A percentile compares a stretch with the other conserved stretches of the same genome.
Evolutionary conservation across 2,329 filamentous ascomycete genomes (phyloP).

Genomic region (Fusarium sp.): DNA sequence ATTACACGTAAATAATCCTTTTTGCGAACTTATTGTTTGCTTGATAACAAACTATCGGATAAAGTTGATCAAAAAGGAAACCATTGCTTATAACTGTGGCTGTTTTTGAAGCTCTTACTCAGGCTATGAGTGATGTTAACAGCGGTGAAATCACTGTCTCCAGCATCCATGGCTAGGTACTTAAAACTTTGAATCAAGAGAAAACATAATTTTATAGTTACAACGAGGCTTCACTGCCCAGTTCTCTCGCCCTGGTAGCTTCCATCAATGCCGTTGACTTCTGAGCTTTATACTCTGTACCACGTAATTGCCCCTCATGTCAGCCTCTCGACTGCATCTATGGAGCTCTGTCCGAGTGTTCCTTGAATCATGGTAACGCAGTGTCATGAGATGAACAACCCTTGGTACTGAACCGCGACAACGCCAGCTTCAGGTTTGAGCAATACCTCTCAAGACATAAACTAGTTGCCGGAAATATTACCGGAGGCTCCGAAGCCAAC

Average conservation of each 20-base stretch:
- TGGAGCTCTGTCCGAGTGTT: neutral
- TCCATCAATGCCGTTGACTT: neutral
- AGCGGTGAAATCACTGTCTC: neutral
- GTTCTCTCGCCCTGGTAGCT: neutral
- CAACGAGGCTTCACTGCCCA: neutral
- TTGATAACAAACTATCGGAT: neutral
- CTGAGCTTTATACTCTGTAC: neutral
- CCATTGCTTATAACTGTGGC: neutral
- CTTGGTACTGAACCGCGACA: too few relatives aligned
- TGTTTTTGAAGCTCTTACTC: neutral
- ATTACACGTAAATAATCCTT: too few relatives aligned
- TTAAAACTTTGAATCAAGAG: neutral
- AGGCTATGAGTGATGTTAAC: neutral
- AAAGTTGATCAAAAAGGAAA: neutral
- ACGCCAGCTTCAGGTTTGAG: neutral
- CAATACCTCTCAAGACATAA: neutral
- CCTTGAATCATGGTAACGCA: neutral
- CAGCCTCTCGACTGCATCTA: neutral
- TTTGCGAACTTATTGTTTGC: neutral
- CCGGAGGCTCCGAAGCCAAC: slow-evolving; percentile 3
- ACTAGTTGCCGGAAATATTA: neutral
- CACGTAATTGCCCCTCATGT: neutral
- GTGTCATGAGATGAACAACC: neutral
- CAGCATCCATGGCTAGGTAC: neutral
- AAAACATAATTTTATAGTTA: neutral